A percentile compares a stretch with the other conserved stretches of the same genome.
Conservation (phyloP, 2,329 filamentous ascomycete species). For the Beauveria scarabaeidicola region DNA sequence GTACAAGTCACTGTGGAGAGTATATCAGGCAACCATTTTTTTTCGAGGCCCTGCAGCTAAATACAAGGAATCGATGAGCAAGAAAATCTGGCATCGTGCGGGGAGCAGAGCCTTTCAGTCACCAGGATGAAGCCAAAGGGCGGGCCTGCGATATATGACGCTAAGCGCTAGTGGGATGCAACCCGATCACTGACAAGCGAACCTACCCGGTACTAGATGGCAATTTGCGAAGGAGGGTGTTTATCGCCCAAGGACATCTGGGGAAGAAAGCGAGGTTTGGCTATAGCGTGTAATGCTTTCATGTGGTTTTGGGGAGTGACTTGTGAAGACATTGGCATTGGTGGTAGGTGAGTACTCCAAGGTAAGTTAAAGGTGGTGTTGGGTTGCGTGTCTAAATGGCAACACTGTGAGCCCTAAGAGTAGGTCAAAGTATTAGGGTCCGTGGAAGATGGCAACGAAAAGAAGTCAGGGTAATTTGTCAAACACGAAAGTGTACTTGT, state of each 20-base stretch:
- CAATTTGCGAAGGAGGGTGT: background rate
- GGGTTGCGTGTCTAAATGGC: too few relatives aligned
- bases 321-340: too few relatives aligned
- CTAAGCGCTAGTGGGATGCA: slow-evolving; percentile 6
- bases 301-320: too few relatives aligned
- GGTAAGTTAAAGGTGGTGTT: too few relatives aligned
- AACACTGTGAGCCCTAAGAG: too few relatives aligned
- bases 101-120: background rate
- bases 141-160: background rate
- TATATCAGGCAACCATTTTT: background rate
- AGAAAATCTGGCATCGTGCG: background rate
- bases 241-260: background rate
- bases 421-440: too few relatives aligned
- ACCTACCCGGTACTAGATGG: background rate
- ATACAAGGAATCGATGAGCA: background rate
- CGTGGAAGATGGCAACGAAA: too few relatives aligned
- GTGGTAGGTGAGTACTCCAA: background rate
- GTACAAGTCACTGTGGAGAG: slow-evolving; percentile 1
- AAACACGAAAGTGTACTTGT: too few relatives aligned
- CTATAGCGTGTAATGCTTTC: too few relatives aligned
- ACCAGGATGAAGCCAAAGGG: background rate
- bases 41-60: background rate
- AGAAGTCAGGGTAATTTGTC: too few relatives aligned
- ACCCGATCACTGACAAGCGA: slow-evolving; percentile 1
- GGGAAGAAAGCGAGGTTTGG: background rate